These are phyloP conservation scores for Colletotrichum trifolii DNA, from an alignment of 2,329 filamentous ascomycete genomes.

Conservation along the genomic window DNA sequence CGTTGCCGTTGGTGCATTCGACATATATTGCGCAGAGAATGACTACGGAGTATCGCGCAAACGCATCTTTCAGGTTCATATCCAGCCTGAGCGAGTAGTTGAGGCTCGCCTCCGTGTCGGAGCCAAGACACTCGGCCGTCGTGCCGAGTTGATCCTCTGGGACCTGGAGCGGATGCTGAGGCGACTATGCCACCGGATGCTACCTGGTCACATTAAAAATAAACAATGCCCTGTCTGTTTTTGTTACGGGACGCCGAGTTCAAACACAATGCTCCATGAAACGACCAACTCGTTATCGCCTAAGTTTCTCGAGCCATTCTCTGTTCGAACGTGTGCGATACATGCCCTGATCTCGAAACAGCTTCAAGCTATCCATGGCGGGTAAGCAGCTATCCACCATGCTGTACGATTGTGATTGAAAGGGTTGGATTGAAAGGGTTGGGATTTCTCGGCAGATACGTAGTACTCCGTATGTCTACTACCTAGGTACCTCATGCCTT, in stretches of 20 bases:
- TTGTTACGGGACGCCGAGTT: constrained; percentile 10
- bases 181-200: constrained; percentile 8
- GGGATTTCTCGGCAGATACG: no score
- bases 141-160: constrained; percentile 26
- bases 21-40: no score
- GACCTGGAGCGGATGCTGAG: constrained; percentile 5
- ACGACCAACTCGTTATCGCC: constrained; percentile 7
- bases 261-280: constrained; percentile 22
- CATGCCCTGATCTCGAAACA: constrained; percentile 8
- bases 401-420: no score
- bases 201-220: not conserved
- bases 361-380: not conserved
- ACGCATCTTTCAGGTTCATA: no score
- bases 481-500: no score
- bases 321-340: constrained; percentile 9
- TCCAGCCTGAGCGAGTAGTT: constrained; percentile 8
- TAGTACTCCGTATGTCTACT: no score
- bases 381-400: not conserved
- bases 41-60: no score
- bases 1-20: no score
- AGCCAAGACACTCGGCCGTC: constrained; percentile 32
- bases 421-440: no score
- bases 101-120: constrained; percentile 30
- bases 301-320: constrained; percentile 22
- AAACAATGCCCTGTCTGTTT: constrained; percentile 8